A percentile compares a stretch with the other conserved stretches of the same genome.
Conservation (phyloP, 345 rosid species). For the Noccaea caerulescens region DNA sequence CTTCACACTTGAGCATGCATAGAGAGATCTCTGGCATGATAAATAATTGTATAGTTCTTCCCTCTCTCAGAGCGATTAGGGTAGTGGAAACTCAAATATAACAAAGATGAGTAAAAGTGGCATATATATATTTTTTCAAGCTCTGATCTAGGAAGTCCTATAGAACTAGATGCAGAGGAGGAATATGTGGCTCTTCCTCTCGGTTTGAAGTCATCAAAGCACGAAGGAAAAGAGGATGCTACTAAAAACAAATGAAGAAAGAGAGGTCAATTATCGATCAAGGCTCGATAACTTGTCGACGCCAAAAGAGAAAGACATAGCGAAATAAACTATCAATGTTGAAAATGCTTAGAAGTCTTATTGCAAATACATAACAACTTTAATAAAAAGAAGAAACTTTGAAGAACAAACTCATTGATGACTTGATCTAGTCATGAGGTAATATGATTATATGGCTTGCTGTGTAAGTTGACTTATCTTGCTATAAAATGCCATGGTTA, state of each 20-base stretch:
- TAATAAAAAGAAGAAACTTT: neutral
- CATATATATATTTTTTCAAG: neutral
- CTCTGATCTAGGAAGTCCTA: neutral
- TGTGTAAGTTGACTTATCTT: no score
- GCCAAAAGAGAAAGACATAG: conserved; percentile 4
- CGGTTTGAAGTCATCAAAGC: neutral
- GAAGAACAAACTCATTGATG: conserved; percentile 11
- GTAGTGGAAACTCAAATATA: neutral
- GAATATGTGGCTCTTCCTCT: no score
- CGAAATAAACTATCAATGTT: neutral
- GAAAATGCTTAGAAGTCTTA: neutral
- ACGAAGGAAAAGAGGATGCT: no score
- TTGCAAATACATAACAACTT: neutral
- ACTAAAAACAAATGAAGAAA: neutral
- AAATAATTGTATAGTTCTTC: neutral
- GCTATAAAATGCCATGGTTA: no score
- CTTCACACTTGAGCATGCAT: neutral
- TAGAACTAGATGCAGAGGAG: neutral
- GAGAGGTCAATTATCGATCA: neutral
- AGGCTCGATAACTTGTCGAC: conserved; percentile 4
- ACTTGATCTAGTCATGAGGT: neutral
- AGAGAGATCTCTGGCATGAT: neutral
- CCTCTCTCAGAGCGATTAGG: neutral
- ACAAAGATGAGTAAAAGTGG: neutral
- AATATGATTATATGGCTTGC: no score